phyloP scores from a whole-genome alignment of 139 green algal species.

The Chlorella sp. region DNA sequence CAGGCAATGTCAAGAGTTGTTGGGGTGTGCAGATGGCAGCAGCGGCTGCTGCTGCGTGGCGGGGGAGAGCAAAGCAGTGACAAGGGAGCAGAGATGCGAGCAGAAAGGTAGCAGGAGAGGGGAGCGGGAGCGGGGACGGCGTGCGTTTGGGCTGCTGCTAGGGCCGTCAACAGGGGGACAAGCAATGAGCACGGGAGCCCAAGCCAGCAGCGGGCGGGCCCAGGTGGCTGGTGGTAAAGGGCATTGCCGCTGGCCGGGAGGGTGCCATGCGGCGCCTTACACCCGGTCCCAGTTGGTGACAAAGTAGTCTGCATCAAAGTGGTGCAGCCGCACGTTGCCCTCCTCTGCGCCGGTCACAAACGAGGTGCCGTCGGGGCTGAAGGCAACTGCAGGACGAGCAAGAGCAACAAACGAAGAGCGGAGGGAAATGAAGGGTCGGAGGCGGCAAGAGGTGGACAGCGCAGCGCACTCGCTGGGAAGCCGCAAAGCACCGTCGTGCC shows the following conservation, averaged over 20 bases:
- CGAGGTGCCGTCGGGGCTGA: constrained; percentile 85
- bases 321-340: constrained; percentile 97
- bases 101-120: not conserved
- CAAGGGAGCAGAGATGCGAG: constrained; percentile 67
- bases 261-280: not conserved
- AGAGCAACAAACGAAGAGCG: too few relatives aligned
- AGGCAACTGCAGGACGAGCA: constrained; percentile 94
- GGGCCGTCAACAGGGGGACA: too few relatives aligned
- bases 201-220: too few relatives aligned
- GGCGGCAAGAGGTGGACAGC: too few relatives aligned
- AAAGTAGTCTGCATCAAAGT: constrained; percentile 82
- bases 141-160: not conserved
- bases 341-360: constrained; percentile 91
- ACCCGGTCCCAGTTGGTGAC: constrained; percentile 1
- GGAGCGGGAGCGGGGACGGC: not conserved
- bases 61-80: constrained; percentile 51
- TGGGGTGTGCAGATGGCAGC: too few relatives aligned
- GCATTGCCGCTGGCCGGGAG: too few relatives aligned
- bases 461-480: too few relatives aligned
- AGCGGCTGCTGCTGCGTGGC: too few relatives aligned
- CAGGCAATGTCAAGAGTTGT: too few relatives aligned
- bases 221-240: too few relatives aligned
- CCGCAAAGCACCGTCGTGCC: too few relatives aligned
- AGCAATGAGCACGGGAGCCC: too few relatives aligned
- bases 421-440: not conserved